A percentile compares a stretch with the other conserved stretches of the same genome.
Evolutionary conservation across 1,139 yeast species (phyloP).

Genomic region (Kurtzmaniella natalensis): DNA sequence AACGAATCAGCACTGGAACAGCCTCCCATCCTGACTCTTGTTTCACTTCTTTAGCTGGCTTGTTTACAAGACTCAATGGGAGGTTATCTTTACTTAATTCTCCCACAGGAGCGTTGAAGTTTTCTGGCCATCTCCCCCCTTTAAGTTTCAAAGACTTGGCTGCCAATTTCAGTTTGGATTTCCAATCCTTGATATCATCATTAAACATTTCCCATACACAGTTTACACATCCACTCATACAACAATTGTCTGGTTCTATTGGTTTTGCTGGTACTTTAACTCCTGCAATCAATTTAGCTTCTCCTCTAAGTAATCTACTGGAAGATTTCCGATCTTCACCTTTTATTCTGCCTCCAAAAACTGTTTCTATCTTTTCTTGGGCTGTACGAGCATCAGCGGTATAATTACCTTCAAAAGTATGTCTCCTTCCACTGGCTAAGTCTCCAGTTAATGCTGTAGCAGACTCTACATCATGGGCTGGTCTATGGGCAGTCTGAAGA

Average conservation of each 20-base stretch:
- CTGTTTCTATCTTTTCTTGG: conserved; percentile 45
- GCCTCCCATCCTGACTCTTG: conserved; percentile 54
- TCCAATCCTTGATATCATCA: conserved; percentile 87
- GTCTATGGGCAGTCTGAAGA: conserved; percentile 28
- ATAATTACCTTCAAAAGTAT: conserved; percentile 45
- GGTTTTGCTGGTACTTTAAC: conserved; percentile 77
- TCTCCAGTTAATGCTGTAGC: conserved; percentile 13
- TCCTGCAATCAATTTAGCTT: conserved; percentile 57
- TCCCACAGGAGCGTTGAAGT: conserved; percentile 66
- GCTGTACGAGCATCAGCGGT: conserved; percentile 29
- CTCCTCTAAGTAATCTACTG: conserved; percentile 42
- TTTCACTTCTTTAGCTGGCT: conserved; percentile 17
- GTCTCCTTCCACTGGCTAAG: background rate
- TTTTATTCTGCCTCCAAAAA: conserved; percentile 57
- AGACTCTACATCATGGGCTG: conserved; percentile 9
- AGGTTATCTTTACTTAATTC: conserved; percentile 27
- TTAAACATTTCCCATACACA: conserved; percentile 95
- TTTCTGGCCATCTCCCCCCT: conserved; percentile 72
- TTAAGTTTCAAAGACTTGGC: conserved; percentile 46
- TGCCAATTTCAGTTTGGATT: conserved; percentile 54
- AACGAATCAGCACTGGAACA: conserved; percentile 73
- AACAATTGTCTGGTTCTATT: conserved; percentile 88
- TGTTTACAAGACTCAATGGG: conserved; percentile 22
- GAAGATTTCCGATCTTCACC: conserved; percentile 52
- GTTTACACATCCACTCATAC: conserved; percentile 95